phyloP scores from a whole-genome alignment of 2,329 filamentous ascomycete genomes.

The Ascochyta koolunga region DNA sequence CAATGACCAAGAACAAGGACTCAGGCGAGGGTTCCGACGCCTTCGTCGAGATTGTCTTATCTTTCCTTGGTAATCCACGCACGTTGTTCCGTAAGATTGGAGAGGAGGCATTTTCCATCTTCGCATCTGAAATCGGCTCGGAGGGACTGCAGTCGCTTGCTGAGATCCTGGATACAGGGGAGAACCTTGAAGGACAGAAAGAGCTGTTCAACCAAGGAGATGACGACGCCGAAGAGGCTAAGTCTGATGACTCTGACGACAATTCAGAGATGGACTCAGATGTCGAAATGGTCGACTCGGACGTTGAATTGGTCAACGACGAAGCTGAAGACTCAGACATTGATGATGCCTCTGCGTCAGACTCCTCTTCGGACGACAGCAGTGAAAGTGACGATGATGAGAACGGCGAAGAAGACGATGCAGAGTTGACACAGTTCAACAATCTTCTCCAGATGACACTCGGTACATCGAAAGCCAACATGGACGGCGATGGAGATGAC shows the following conservation, averaged over 20 bases:
- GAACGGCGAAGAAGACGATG: slow-evolving; percentile 51
- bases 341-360: slow-evolving; percentile 30
- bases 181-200: slow-evolving; percentile 82
- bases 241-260: slow-evolving; percentile 55
- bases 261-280: slow-evolving; percentile 53
- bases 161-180: slow-evolving; percentile 76
- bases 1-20: slow-evolving; percentile 54
- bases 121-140: slow-evolving; percentile 74
- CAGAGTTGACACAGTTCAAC: slow-evolving; percentile 69
- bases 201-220: slow-evolving; percentile 76
- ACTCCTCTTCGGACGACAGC: slow-evolving; percentile 24
- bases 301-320: slow-evolving; percentile 25
- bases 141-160: slow-evolving; percentile 72
- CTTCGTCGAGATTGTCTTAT: slow-evolving; percentile 86
- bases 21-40: slow-evolving; percentile 34
- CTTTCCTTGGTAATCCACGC: slow-evolving; percentile 85
- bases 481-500: slow-evolving; percentile 65
- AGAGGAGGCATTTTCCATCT: slow-evolving; percentile 84
- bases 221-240: slow-evolving; percentile 46
- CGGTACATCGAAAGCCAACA: slow-evolving; percentile 64
- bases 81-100: slow-evolving; percentile 84
- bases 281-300: slow-evolving; percentile 52
- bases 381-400: slow-evolving; percentile 33
- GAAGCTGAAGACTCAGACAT: slow-evolving; percentile 34
- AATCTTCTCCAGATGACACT: slow-evolving; percentile 79